phyloP scores from a whole-genome alignment of 257 asterid species.

The Ilex aquifolium region DNA sequence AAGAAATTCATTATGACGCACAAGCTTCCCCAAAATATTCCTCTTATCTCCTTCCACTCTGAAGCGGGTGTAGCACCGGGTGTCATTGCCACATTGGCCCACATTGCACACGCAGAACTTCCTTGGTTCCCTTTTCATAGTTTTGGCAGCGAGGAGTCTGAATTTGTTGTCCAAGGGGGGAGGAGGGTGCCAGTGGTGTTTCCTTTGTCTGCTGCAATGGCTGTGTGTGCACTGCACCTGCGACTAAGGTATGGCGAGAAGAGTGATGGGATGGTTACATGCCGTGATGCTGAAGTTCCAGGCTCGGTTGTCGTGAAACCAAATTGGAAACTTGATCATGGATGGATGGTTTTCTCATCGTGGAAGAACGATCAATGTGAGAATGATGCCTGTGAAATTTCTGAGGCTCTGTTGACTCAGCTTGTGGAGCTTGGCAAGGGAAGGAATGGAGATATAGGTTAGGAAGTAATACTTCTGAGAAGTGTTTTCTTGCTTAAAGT shows the following conservation, averaged over 20 bases:
- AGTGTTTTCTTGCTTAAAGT: neutral
- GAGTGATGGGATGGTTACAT: slow-evolving; percentile 92
- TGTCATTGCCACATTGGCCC: slow-evolving; percentile 72
- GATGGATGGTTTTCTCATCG: slow-evolving; percentile 89
- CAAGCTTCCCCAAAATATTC: slow-evolving; percentile 68
- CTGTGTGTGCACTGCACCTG: slow-evolving; percentile 68
- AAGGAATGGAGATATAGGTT: neutral
- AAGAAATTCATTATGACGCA: slow-evolving; percentile 62
- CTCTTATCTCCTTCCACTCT: slow-evolving; percentile 74
- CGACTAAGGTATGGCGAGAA: slow-evolving; percentile 82
- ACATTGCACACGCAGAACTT: slow-evolving; percentile 81
- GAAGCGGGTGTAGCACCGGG: slow-evolving; percentile 65
- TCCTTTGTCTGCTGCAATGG: slow-evolving; percentile 82
- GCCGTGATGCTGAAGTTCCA: slow-evolving; percentile 95
- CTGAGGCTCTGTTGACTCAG: slow-evolving; percentile 77
- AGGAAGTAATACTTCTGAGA: neutral
- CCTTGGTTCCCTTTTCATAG: slow-evolving; percentile 56
- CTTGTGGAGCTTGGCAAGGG: slow-evolving; percentile 53
- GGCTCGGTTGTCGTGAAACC: slow-evolving; percentile 85
- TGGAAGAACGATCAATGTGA: slow-evolving; percentile 55
- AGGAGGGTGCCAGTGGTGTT: slow-evolving; percentile 62
- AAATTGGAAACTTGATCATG: slow-evolving; percentile 69
- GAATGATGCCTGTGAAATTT: slow-evolving; percentile 70
- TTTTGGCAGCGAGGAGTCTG: slow-evolving; percentile 21
- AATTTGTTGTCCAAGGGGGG: slow-evolving; percentile 31